Evolutionary conservation across 2,329 filamentous ascomycete genomes (phyloP).

Genomic region (Trichocomaceae sp.): DNA sequence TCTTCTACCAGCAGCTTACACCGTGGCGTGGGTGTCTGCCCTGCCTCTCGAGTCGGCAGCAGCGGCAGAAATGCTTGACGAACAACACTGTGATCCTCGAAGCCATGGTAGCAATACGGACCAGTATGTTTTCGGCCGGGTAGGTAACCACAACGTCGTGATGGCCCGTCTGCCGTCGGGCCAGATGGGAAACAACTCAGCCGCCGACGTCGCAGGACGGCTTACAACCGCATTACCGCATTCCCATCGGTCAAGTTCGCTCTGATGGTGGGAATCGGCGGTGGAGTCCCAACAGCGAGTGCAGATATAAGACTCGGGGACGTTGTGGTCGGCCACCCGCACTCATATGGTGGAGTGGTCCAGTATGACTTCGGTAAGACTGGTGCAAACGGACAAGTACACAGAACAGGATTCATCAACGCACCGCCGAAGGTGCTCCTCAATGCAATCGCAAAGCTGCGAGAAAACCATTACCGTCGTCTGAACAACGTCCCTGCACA

Average conservation of each 20-base stretch:
- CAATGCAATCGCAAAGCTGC: conserved; percentile 10
- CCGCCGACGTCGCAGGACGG: conserved; percentile 13
- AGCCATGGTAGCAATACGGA: conserved; percentile 5
- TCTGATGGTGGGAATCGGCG: conserved; percentile 42
- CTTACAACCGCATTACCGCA: conserved; percentile 14
- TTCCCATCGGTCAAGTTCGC: conserved; percentile 20
- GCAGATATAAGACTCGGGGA: conserved; percentile 28
- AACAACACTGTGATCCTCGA: conserved; percentile 5
- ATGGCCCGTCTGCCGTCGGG: conserved; percentile 28
- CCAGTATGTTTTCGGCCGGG: conserved; percentile 9
- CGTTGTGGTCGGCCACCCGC: conserved; percentile 22
- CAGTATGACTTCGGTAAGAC: conserved; percentile 24
- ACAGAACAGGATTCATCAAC: conserved; percentile 8
- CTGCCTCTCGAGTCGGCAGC: conserved; percentile 13
- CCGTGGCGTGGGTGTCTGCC: conserved; percentile 14
- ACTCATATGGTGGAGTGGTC: conserved; percentile 18
- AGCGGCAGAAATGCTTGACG: conserved; percentile 12
- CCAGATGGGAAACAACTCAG: conserved; percentile 24
- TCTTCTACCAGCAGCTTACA: conserved; percentile 6
- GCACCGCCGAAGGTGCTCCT: conserved; percentile 12
- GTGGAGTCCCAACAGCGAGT: conserved; percentile 21
- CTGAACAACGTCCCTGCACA: neutral
- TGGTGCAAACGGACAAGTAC: neutral
- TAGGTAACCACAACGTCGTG: conserved; percentile 27
- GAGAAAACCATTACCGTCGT: conserved; percentile 7